phyloP scores from a whole-genome alignment of 495 filamentous ascomycete genomes.

The Penicillium paradoxum region DNA sequence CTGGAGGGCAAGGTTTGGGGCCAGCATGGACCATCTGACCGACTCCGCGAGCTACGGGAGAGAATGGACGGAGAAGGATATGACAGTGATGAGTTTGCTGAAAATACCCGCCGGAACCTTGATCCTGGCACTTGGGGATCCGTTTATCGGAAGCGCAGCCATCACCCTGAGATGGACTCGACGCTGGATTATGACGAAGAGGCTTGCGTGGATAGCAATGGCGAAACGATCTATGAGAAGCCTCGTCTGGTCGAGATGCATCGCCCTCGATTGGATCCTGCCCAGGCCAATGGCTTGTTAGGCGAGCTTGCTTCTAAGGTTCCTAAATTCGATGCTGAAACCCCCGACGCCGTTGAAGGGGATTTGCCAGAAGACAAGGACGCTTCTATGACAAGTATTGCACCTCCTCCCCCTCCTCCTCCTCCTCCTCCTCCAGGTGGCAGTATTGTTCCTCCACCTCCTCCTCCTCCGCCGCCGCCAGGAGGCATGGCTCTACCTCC shows the following conservation, averaged over 20 bases:
- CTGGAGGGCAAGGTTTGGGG: constrained; percentile 94
- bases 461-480: constrained; percentile 36
- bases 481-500: constrained; percentile 14
- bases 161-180: constrained; percentile 42
- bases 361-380: constrained; percentile 15
- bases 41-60: constrained; percentile 85
- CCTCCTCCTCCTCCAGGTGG: constrained; percentile 32
- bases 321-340: constrained; percentile 68
- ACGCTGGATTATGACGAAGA: constrained; percentile 36
- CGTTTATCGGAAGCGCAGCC: constrained; percentile 57
- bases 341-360: constrained; percentile 46
- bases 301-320: constrained; percentile 78
- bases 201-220: constrained; percentile 33
- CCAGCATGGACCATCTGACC: constrained; percentile 81
- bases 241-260: constrained; percentile 62
- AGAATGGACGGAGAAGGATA: constrained; percentile 75
- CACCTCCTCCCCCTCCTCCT: constrained; percentile 42
- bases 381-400: constrained; percentile 29
- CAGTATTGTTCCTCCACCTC: constrained; percentile 36
- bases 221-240: constrained; percentile 56
- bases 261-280: constrained; percentile 67
- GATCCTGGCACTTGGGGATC: constrained; percentile 60
- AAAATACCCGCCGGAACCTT: constrained; percentile 44
- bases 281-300: constrained; percentile 68
- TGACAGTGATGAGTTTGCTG: constrained; percentile 45